These are phyloP conservation scores for Chrysopogon serrulatus DNA, from an alignment of 176 grass and related monocot genomes.

Conservation along the genomic window DNA sequence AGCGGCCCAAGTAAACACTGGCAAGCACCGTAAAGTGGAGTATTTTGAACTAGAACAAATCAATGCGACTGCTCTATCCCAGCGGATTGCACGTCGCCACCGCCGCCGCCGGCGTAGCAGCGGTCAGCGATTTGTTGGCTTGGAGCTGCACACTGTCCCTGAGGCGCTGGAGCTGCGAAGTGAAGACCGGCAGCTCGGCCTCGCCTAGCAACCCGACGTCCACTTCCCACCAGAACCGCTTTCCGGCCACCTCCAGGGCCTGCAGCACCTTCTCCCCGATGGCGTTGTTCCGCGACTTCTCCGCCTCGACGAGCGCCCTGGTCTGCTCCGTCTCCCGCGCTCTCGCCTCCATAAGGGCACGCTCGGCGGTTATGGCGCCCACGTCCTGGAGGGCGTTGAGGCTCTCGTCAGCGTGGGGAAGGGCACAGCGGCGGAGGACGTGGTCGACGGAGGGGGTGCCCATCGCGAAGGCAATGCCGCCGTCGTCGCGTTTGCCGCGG, in stretches of 20 bases:
- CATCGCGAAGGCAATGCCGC: neutral
- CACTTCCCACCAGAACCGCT: neutral
- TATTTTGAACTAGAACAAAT: neutral
- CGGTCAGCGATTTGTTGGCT: neutral
- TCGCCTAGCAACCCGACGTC: neutral
- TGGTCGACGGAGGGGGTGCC: neutral
- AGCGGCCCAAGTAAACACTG: neutral
- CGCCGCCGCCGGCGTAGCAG: neutral
- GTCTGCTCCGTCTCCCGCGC: neutral
- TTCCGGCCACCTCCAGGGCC: neutral
- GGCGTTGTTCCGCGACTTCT: neutral
- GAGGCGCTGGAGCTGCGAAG: neutral
- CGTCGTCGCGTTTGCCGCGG: neutral
- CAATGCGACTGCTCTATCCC: neutral
- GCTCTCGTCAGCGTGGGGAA: neutral
- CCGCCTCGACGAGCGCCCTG: neutral
- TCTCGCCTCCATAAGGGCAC: neutral
- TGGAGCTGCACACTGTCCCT: neutral
- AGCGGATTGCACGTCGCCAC: neutral
- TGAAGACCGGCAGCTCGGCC: neutral
- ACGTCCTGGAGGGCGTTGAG: neutral
- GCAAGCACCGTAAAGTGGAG: neutral
- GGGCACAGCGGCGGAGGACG: neutral
- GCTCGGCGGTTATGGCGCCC: neutral
- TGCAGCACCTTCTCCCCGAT: neutral